phyloP scores from a whole-genome alignment of 2,329 filamentous ascomycete genomes.

The Microdochium trichocladiopsis region DNA sequence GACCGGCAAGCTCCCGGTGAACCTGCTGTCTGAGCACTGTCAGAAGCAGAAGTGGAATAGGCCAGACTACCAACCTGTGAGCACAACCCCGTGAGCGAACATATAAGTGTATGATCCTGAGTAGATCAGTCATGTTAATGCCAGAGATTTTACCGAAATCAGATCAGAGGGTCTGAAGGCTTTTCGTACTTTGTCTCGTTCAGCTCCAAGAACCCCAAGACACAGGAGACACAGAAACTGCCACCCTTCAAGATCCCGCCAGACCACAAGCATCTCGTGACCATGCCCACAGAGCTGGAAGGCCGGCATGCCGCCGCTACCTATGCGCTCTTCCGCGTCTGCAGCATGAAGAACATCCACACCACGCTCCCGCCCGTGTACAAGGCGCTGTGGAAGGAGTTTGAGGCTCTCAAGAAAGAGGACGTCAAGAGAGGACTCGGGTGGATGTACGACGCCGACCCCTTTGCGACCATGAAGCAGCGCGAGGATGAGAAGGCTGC shows the following conservation, averaged over 20 bases:
- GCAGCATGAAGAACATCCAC: slow-evolving; percentile 92
- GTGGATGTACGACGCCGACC: slow-evolving; percentile 95
- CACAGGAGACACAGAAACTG: slow-evolving; percentile 65
- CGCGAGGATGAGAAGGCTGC: slow-evolving; percentile 69
- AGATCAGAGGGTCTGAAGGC: slow-evolving; percentile 63
- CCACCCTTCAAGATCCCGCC: slow-evolving; percentile 77
- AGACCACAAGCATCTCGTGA: slow-evolving; percentile 67
- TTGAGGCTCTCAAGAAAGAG: slow-evolving; percentile 71
- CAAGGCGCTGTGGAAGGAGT: slow-evolving; percentile 86
- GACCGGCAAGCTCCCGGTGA: slow-evolving; percentile 95
- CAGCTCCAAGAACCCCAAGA: slow-evolving; percentile 71
- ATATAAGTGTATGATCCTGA: too few species aligned
- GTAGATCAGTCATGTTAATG: too few species aligned
- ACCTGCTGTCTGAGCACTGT: slow-evolving; percentile 87
- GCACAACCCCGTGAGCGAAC: slow-evolving; percentile 12
- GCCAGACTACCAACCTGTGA: slow-evolving; percentile 80
- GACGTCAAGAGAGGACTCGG: slow-evolving; percentile 72
- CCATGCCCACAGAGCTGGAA: slow-evolving; percentile 75
- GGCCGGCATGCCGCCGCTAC: slow-evolving; percentile 90
- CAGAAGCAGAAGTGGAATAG: slow-evolving; percentile 95
- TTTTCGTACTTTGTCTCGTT: slow-evolving; percentile 78
- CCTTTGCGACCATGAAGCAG: slow-evolving; percentile 75
- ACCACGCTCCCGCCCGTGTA: slow-evolving; percentile 91
- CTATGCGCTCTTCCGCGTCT: slow-evolving; percentile 84
- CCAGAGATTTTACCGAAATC: too few species aligned